Base-by-base conservation (phyloP, 2,329 filamentous ascomycete species). In the Chaetomium sp. region DNA sequence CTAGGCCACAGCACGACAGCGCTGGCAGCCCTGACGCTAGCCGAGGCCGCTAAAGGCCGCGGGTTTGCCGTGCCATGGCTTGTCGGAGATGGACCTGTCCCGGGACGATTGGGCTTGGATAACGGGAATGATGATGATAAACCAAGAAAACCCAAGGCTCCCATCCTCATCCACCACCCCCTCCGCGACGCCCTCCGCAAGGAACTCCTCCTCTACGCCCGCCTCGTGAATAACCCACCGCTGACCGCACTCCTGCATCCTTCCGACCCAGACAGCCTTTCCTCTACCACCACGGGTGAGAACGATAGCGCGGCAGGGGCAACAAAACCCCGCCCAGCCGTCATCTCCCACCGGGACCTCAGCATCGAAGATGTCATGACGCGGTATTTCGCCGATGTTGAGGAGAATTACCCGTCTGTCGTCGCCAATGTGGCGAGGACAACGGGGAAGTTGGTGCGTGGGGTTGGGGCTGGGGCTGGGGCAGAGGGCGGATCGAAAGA, bases 401-500 rank as follows among this genome's bases (percentile, higher is more conserved):
- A 96, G 68, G 82, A 84, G 61, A 87, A 87, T 57, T 96, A 95
- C 66, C 89, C 91, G 3, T 89, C 88, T 54, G 90, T 97, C 54
- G 91, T 99, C 62, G 87, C 91, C 36, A 99, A 99, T 68, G 94
- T 99, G 8, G 92, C 96, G 5, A 84, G 90, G 59, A 99, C 92
- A 37, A 86, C 88, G n/a, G 86, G 84, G 51, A 96, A 95, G 71
- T 77, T 97, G 42, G 76, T 84, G 46, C 72, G 81, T 33, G 68
- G 74, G 3, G 53, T 0, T 63, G 73, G 1, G 69, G 68, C 0
- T 62, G 45, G 61, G 34, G 11, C n/a, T 45, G 67, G 66, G 11
- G 62, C 62, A 27, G 19, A 27, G 19, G 19, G 19, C 19, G 19
- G 19, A 27, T 27, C 19, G 19, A 27, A 27, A 27, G 19, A 27